These are phyloP conservation scores for Candida verbasci DNA, from an alignment of 805 yeast genomes.

Conservation along the genomic window DNA sequence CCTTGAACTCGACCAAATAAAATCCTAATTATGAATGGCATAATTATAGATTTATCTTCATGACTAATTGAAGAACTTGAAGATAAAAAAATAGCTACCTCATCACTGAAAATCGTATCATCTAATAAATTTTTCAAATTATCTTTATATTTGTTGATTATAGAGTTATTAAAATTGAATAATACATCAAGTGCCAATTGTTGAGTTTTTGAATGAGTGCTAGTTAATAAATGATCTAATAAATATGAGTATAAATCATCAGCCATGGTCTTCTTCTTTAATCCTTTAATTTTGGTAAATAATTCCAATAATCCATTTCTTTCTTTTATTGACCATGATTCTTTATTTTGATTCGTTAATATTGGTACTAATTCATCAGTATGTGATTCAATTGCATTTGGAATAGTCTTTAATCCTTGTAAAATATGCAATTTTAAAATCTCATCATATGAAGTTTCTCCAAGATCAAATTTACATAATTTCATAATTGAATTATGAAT, in stretches of 20 bases:
- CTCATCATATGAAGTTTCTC: conserved; percentile 34
- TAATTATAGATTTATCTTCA: conserved; percentile 53
- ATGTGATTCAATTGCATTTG: conserved; percentile 65
- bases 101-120: conserved; percentile 82
- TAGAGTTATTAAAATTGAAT: conserved; percentile 56
- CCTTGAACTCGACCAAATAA: conserved; percentile 83
- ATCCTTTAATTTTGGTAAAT: conserved; percentile 60
- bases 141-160: conserved; percentile 64
- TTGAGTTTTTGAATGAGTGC: conserved; percentile 60
- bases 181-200: conserved; percentile 67
- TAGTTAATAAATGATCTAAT: conserved; percentile 50
- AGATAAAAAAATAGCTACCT: conserved; percentile 59
- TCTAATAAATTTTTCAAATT: conserved; percentile 72
- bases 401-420: conserved; percentile 52
- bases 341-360: conserved; percentile 36
- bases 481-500: conserved; percentile 34
- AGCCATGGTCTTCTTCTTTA: conserved; percentile 50
- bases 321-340: conserved; percentile 47
- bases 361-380: conserved; percentile 55
- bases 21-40: conserved; percentile 73
- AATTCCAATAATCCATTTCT: conserved; percentile 55
- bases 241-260: conserved; percentile 52
- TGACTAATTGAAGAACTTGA: conserved; percentile 47
- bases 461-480: conserved; percentile 30
- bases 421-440: conserved; percentile 54